Percentiles rank a stretch among this genome's conserved stretches.
phyloP scores from a whole-genome alignment of 345 rosid species.

The Ceriops tagal region DNA sequence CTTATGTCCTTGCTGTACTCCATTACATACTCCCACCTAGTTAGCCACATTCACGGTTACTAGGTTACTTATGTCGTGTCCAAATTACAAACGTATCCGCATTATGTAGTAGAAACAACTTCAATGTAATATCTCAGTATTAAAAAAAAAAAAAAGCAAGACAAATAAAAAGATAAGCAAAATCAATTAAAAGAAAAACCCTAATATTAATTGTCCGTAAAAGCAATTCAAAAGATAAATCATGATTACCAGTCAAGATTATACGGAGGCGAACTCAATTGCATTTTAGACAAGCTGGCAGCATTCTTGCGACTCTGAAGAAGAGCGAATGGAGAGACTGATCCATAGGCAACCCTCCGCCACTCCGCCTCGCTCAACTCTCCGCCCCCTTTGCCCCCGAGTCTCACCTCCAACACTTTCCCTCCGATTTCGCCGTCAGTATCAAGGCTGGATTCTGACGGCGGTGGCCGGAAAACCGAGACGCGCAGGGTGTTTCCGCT shows the following conservation, averaged over 20 bases:
- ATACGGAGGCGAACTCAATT: slow-evolving; percentile 49
- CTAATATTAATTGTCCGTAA: too few relatives aligned
- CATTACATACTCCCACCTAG: slow-evolving; percentile 85
- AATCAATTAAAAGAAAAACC: not conserved
- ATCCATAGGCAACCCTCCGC: slow-evolving; percentile 81
- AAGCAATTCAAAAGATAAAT: not conserved
- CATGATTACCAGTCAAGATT: slow-evolving; percentile 59
- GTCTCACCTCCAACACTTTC: slow-evolving; percentile 62
- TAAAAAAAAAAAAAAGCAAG: not conserved
- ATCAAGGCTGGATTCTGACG: slow-evolving; percentile 23
- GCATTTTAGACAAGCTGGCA: slow-evolving; percentile 52
- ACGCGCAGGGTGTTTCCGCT: slow-evolving; percentile 82
- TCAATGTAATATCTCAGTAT: not conserved
- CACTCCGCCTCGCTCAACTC: slow-evolving; percentile 63
- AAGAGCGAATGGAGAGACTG: slow-evolving; percentile 84
- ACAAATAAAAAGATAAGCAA: not conserved
- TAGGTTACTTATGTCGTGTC: too few relatives aligned
- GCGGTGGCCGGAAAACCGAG: slow-evolving; percentile 44
- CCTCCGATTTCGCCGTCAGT: slow-evolving; percentile 41
- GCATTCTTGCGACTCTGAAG: slow-evolving; percentile 80
- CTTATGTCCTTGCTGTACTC: slow-evolving; percentile 84
- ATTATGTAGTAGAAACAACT: too few relatives aligned
- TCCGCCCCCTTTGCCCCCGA: slow-evolving; percentile 49
- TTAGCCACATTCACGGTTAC: slow-evolving; percentile 1
- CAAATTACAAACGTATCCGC: too few relatives aligned